Percentiles rank a stretch among this genome's conserved stretches.
Conservation (phyloP, 2,329 filamentous ascomycete genomes). For the Aaosphaeria arxii region DNA sequence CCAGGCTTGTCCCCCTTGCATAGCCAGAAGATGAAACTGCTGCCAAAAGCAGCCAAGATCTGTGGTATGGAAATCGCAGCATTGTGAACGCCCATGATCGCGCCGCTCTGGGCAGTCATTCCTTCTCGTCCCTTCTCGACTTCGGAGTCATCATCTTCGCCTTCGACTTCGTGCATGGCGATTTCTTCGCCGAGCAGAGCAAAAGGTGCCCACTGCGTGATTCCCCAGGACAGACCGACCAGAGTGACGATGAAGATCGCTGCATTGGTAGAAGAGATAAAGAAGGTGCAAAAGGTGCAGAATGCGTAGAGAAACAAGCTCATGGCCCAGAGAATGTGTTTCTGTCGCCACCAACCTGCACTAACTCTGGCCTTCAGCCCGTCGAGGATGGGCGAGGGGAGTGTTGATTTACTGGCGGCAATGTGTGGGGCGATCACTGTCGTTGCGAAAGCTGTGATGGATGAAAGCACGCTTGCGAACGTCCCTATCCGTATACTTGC, state of each 20-base stretch:
- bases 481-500: not conserved
- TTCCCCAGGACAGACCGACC: slow-evolving; percentile 24
- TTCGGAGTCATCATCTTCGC: not conserved
- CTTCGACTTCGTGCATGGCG: slow-evolving; percentile 3
- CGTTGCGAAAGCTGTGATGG: not conserved
- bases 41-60: slow-evolving; percentile 9
- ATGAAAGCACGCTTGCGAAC: not conserved
- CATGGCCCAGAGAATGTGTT: not conserved
- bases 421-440: not conserved
- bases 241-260: not conserved
- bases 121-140: not conserved
- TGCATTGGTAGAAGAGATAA: not conserved
- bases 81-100: slow-evolving; percentile 13
- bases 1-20: not conserved
- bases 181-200: slow-evolving; percentile 26
- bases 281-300: not conserved
- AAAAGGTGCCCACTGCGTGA: slow-evolving; percentile 29
- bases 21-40: slow-evolving; percentile 4
- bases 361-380: not conserved
- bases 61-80: slow-evolving; percentile 12
- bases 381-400: not conserved
- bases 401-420: not conserved
- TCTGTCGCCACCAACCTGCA: not conserved
- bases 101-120: slow-evolving; percentile 5
- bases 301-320: not conserved